Evolutionary conservation across 345 rosid genomes (phyloP).

Genomic region (Aquilaria malaccensis): DNA sequence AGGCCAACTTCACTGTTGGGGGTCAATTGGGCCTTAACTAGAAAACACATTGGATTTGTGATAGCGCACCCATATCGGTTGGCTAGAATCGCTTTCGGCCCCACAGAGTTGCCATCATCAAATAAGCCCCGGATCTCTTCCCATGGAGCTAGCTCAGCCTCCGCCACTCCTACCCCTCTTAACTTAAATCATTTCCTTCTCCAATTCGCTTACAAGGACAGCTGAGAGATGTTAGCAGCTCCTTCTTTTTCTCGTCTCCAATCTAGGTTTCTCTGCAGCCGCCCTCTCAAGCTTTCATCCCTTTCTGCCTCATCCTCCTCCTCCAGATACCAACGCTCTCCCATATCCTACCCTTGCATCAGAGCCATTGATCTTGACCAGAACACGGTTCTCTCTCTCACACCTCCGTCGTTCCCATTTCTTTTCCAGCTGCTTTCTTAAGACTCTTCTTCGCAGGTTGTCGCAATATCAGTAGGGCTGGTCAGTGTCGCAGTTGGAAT

Average conservation of each 20-base stretch:
- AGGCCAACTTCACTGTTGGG: too few species aligned
- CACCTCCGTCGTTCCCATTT: not conserved
- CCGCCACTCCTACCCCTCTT: not conserved
- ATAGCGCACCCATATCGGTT: not conserved
- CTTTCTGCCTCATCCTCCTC: conserved; percentile 14
- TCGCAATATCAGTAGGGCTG: conserved; percentile 75
- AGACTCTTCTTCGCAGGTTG: conserved; percentile 35
- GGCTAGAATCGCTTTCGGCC: too few species aligned
- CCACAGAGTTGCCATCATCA: too few species aligned
- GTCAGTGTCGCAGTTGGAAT: conserved; percentile 81
- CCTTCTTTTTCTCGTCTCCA: conserved; percentile 46
- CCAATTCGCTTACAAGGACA: not conserved
- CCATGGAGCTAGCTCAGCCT: not conserved
- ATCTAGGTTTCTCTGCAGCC: conserved; percentile 47
- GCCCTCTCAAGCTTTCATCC: conserved; percentile 36
- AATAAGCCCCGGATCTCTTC: not conserved
- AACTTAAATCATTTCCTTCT: not conserved
- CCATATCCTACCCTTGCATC: conserved; percentile 44
- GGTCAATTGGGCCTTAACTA: too few species aligned
- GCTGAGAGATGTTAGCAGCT: conserved; percentile 32
- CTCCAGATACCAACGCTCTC: conserved; percentile 30
- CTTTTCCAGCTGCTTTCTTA: not conserved
- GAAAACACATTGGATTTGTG: too few species aligned
- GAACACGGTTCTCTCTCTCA: conserved; percentile 52
- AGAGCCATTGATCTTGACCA: conserved; percentile 71